A percentile compares a stretch with the other conserved stretches of the same genome.
These are phyloP conservation scores for Darksidea phi DNA, from an alignment of 495 filamentous ascomycete species.

Conservation along the genomic window DNA sequence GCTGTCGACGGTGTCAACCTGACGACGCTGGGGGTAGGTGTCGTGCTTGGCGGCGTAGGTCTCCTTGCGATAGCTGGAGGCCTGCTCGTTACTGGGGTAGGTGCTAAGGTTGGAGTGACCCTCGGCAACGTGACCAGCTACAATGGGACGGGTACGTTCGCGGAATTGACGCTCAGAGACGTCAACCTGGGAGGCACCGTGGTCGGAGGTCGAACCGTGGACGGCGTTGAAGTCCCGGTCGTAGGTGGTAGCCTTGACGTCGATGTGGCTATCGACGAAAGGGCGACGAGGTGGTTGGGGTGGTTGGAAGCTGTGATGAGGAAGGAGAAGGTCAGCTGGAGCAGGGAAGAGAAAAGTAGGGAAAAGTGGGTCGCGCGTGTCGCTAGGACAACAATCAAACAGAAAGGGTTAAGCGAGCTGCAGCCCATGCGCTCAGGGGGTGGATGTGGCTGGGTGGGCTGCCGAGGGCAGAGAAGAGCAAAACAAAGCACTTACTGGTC, in stretches of 20 bases:
- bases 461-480: slow-evolving; percentile 31
- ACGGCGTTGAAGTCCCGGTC: slow-evolving; percentile 50
- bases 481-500: slow-evolving; percentile 39
- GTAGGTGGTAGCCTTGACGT: slow-evolving; percentile 59
- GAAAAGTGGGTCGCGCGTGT: slow-evolving; percentile 37
- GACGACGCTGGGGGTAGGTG: slow-evolving; percentile 9
- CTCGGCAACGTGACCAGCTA: slow-evolving; percentile 59
- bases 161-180: slow-evolving; percentile 82
- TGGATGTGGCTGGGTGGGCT: slow-evolving; percentile 29
- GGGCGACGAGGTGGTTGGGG: slow-evolving; percentile 26
- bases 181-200: slow-evolving; percentile 65
- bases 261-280: slow-evolving; percentile 60
- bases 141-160: slow-evolving; percentile 70
- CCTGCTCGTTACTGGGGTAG: slow-evolving; percentile 28
- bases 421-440: slow-evolving; percentile 27
- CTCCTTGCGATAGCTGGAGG: slow-evolving; percentile 26
- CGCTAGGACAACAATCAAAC: slow-evolving; percentile 36
- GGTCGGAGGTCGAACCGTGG: slow-evolving; percentile 46
- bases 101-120: slow-evolving; percentile 38
- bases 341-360: slow-evolving; percentile 32
- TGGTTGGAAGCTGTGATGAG: slow-evolving; percentile 55
- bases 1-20: slow-evolving; percentile 29
- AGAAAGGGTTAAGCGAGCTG: slow-evolving; percentile 27
- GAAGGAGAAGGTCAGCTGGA: slow-evolving; percentile 48
- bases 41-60: slow-evolving; percentile 23